Base-by-base conservation (phyloP, 345 rosid species). In the Eucalyptus virginea region DNA sequence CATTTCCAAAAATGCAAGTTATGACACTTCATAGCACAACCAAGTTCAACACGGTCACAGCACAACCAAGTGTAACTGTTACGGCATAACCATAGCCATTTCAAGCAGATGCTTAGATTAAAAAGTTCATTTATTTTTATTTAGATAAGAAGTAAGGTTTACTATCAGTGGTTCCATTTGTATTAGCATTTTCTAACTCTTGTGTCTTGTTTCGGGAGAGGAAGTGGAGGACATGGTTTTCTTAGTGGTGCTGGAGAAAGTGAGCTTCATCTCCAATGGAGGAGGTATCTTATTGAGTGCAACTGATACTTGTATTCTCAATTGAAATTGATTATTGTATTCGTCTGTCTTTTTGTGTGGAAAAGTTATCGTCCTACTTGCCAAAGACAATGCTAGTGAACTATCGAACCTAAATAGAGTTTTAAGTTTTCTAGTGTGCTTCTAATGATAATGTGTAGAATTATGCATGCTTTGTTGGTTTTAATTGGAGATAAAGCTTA, bases 211-310 rank as follows among this genome's bases (percentile, higher is more conserved):
- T 94, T 91, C 93, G 97, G 97, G 97, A 98, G 96, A 94, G 96
- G 95, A 94, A 95, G 96, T 89, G 97, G 96, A 69, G 98, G 98
- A 89, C 94, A 90, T 89, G 99, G 97, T 88, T 97, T 97, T 87
- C 93, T 96, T 3, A 95, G 99, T 93, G 98, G 99, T 90, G 99
- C 99, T 80, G 98, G 98, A 91, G 99, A 98, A 94, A 95, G 99
- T 90, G 98, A 98, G 93, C 98, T 98, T 90, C 99, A 98, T 93
- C 97, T 98, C 90, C 99, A 98, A 91, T 93, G 96, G 30, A 90
- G 96, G 89, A 98, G 99, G 98, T 97, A 51, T 89, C 90, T 42
- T 91, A 47, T 21, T 7, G 54, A 19, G 81, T 69, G 13, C 7
- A 34, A 34, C 13, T 2, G n/a, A 28, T 54, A 15, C 44, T 50